Evolutionary conservation across 1,284 basidiomycete genomes (phyloP), one percentile per base, ranked within the genome.

Genomic region (Naganishia liquefaciens): DNA sequence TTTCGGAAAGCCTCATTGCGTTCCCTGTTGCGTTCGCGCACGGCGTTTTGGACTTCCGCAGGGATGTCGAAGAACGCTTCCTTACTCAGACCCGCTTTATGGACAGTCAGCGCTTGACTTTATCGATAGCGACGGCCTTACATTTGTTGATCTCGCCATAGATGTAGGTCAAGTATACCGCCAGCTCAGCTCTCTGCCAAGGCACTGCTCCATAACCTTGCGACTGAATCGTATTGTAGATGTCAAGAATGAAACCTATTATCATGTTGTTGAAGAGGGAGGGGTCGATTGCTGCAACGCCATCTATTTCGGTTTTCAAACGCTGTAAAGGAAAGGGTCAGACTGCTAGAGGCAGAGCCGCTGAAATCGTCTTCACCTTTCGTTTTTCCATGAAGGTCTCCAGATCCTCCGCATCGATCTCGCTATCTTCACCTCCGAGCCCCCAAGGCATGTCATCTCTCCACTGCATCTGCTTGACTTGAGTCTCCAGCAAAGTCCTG

Each of bases 181-280:
- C 93, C 23, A 99, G 83, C 77, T 99, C 96, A 1, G 90, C 90
- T 72, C 96, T 89, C 74, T 94, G 88, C 97, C 97, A 99, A 55
- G 89, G 85, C 23, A 96, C 73, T 70, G 72, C 73, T 0, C 70
- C 67, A 0, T 71, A 67, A 5, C 79, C 79, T n/a, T 70, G 70
- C 6, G 70, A 50, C 51, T 73, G 69, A 25, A 76, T 69, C 0
- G 72, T 64, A 58, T 77, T 74, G 4, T 78, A 71, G 0, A 75
- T 78, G 33, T 69, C 70, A 25, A 74, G 70, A 27, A 79, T 76
- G 46, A 78, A 62, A 27, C 62, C 66, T 7, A 66, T 61, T 23
- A 71, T 62, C 33, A 60, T 65, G 21, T 43, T 57, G 55, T 67
- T 64, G 52, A 68, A 69, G 21, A 70, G 54, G 9, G 67, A 57